Base-by-base conservation (phyloP, 140 eudicot genomes). In the Stevia rebaudiana region DNA sequence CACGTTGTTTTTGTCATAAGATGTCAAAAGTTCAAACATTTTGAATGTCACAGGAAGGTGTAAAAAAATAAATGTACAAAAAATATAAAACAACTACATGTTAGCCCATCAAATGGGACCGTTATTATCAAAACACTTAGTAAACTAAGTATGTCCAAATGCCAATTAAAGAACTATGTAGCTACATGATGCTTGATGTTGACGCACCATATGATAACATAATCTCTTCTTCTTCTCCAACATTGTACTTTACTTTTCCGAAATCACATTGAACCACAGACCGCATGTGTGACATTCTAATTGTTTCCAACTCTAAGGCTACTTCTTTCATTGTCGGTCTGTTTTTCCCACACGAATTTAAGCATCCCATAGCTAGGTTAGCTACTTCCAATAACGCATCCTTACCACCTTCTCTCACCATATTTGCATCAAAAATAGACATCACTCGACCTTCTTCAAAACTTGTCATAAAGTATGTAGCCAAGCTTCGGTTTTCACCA, bases 291-390 rank as follows among this genome's bases (percentile, higher is more conserved):
- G 56, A 47, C 69, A 28, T 67, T 41, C 50, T 71, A 33, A 76
- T 71, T 13, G 25, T 24, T 22, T 80, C 82, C 50, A 80, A 63
- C 74, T 68, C 82, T 0, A 30, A 12, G 1, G 75, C 79, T 28
- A 76, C 74, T 73, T 81, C 86, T 51, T 76, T 81, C 86, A 81
- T 81, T 11, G 76, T 72, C 12, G 86, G 86, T 9, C 82, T 72
- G 3, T 67, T 68, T 54, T 52, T 80, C 21, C 82, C 86, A 11
- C 52, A 46, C 70, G 73, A 24, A 65, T 76, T 72, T 51, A 80
- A 63, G 68, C 86, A 80, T 68, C 57, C 54, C 24, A 17, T 31
- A 0, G 86, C 77, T 6, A 80, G 50, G 1, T 69, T 68, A 39
- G 77, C 77, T 23, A 73, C 55, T 44, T 30, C 69, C 50, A 35